Conservation (phyloP, 2,329 filamentous ascomycete genomes). For the Blastomyces gilchristii region DNA sequence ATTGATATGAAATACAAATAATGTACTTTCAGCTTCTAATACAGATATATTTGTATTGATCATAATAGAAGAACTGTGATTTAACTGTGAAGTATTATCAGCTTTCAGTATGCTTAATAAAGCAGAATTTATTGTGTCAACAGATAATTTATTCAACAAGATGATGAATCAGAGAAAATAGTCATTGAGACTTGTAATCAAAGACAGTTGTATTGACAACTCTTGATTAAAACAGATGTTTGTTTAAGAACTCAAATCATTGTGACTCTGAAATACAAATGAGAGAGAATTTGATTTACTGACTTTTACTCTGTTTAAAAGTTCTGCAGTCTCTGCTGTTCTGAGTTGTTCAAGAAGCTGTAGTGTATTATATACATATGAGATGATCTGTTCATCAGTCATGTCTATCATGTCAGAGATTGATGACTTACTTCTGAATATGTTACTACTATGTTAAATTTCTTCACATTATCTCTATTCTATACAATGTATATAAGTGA, state of each 20-base stretch:
- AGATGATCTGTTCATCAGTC: conserved; percentile 4
- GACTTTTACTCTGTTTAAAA: conserved; percentile 7
- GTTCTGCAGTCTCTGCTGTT: conserved; percentile 9
- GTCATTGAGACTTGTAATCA: conserved; percentile 12
- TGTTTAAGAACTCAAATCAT: neutral
- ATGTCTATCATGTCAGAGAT: neutral
- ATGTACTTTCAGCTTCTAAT: too few relatives aligned
- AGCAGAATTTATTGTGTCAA: conserved; percentile 8
- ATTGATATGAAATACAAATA: too few relatives aligned
- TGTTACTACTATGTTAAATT: conserved; percentile 4
- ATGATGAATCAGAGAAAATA: neutral
- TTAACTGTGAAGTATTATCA: neutral
- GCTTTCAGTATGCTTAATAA: conserved; percentile 3
- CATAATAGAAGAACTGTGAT: too few relatives aligned
- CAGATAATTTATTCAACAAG: neutral
- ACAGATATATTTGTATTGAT: too few relatives aligned
- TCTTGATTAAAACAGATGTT: neutral
- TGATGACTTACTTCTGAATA: too few relatives aligned
- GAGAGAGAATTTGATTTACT: neutral
- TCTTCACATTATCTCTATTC: conserved; percentile 6
- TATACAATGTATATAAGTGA: conserved; percentile 8
- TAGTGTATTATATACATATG: conserved; percentile 4
- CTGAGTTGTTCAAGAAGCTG: conserved; percentile 8
- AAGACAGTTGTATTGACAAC: conserved; percentile 3
- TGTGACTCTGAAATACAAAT: conserved; percentile 6